Conservation (phyloP, 345 rosid species). For the Gossypium anomalum region DNA sequence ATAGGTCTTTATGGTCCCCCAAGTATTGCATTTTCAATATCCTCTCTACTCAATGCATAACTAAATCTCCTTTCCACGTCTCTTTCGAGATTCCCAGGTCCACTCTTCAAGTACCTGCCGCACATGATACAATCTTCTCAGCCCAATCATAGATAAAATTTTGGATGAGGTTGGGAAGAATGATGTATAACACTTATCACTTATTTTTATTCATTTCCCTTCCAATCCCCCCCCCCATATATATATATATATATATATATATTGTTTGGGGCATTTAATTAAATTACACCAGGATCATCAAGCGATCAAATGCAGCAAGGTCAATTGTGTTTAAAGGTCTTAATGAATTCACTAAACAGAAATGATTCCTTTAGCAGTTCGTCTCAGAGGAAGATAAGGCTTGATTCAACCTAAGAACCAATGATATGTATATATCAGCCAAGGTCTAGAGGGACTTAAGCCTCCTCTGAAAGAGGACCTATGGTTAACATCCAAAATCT, state of each 20-base stretch:
- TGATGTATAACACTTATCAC: background rate
- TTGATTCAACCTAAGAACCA: slow-evolving; percentile 6
- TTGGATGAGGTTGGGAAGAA: background rate
- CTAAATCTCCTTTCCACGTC: slow-evolving; percentile 81
- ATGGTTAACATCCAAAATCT: background rate
- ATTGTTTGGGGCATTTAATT: background rate
- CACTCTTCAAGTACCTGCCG: slow-evolving; percentile 81
- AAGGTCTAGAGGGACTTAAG: background rate
- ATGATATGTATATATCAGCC: background rate
- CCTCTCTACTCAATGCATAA: slow-evolving; percentile 29
- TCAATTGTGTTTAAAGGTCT: background rate
- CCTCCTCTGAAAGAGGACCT: background rate
- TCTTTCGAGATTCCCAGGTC: slow-evolving; percentile 87
- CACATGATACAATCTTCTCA: slow-evolving; percentile 8
- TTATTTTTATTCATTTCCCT: background rate
- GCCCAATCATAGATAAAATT: background rate
- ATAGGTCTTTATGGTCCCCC: slow-evolving; percentile 45
- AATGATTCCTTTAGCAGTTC: background rate
- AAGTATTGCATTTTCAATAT: slow-evolving; percentile 82
- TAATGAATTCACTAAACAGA: background rate
- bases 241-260: background rate
- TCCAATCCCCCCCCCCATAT: background rate
- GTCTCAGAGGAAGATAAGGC: background rate
- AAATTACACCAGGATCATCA: background rate
- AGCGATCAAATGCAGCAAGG: background rate